Evolutionary conservation across 352 stramenopile genomes (phyloP).

Genomic region (Globisporangium takayamanum): DNA sequence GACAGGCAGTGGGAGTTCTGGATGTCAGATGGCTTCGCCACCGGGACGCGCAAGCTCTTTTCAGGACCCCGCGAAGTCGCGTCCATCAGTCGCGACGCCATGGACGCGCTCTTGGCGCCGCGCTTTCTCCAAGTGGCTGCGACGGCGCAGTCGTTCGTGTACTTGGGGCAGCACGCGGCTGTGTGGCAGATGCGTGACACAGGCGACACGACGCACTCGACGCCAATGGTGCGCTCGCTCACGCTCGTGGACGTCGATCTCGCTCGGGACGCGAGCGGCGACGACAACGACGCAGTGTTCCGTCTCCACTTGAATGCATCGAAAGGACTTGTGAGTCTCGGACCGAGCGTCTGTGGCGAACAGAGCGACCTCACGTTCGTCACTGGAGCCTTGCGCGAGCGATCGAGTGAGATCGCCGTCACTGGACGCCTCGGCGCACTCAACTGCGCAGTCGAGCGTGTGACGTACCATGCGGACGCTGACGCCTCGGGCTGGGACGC

Average conservation of each 20-base stretch:
- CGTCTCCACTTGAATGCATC: conserved; percentile 27
- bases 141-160: conserved; percentile 17
- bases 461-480: conserved; percentile 36
- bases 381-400: not conserved
- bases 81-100: conserved; percentile 21
- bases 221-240: not conserved
- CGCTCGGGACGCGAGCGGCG: not conserved
- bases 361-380: not conserved
- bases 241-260: not conserved
- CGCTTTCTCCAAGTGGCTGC: conserved; percentile 7
- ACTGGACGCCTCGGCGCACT: conserved; percentile 24
- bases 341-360: conserved; percentile 6
- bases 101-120: conserved; percentile 18
- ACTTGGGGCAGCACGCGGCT: conserved; percentile 15
- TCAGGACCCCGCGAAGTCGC: conserved; percentile 26
- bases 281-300: conserved; percentile 9
- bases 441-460: conserved; percentile 44
- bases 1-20: conserved; percentile 41
- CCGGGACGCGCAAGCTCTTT: conserved; percentile 31
- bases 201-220: not conserved
- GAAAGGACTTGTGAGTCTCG: conserved; percentile 32
- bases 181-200: not conserved
- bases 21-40: conserved; percentile 39
- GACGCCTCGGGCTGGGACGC: conserved; percentile 25
- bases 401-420: conserved; percentile 12